Evolutionary conservation across 2,329 filamentous ascomycete genomes (phyloP), one percentile per base, ranked within the genome.

Genomic region (Ceratocystiopsis sp.): DNA sequence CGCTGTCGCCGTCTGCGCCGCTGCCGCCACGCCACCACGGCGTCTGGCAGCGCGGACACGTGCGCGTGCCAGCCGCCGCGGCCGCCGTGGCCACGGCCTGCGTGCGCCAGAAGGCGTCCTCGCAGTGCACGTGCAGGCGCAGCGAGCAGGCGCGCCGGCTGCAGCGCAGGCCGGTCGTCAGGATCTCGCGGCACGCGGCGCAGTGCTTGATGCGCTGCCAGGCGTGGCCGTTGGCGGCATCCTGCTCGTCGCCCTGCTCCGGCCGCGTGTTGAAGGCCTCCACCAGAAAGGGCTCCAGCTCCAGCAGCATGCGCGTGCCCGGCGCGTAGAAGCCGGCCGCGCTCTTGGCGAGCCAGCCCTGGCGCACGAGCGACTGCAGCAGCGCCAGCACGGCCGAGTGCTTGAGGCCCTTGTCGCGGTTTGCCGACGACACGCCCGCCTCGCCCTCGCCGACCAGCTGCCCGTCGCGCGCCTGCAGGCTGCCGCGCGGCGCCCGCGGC

Each of bases 341-440:
- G 46, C 81, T 91, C 56, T 76, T 75, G 57, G 89, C 79, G 44
- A 98, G 71, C 84, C 91, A 98, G 3, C 81, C 82, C 53, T 91
- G 82, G 3, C 75, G 70, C 0, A 89, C 74, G 42, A 98, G 67
- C 33, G 67, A 71, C 4, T 64, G 65, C 51, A 96, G 64, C 40
- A 87, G 67, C 6, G 63, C 66, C 55, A 96, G 82, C 0, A 87
- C 85, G 53, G 93, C 81, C 38, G 71, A 72, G 56, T 84, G 78
- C 38, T 77, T 87, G 32, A 98, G 64, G 0, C 78, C 73, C 46
- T 62, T 69, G 46, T 71, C 69, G 21, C 43, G 47, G 40, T 17
- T 40, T 10, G 35, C 35, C 45, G 56, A 44, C 43, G 61, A 48
- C 45, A 54, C 57, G 50, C 52, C 50, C 52, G 34, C 54, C 52